A percentile compares a stretch with the other conserved stretches of the same genome.
Evolutionary conservation across 1,139 yeast species (phyloP).

Genomic region (Saccharomyces hybrid): DNA sequence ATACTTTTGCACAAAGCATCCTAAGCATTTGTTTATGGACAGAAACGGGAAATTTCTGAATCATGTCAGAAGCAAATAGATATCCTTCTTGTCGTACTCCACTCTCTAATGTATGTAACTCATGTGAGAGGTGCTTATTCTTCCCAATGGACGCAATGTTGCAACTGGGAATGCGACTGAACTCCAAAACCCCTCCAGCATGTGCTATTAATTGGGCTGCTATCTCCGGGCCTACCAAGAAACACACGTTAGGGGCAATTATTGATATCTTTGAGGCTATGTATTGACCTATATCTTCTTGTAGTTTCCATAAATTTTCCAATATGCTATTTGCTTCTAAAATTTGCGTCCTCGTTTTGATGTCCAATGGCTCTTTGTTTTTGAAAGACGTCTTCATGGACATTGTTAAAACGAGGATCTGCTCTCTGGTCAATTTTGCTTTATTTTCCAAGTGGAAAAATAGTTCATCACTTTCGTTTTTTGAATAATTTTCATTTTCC

Average conservation of each 20-base stretch:
- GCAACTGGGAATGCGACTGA: conserved; percentile 73
- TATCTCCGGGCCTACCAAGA: conserved; percentile 63
- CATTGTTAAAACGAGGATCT: conserved; percentile 65
- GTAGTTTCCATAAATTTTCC: conserved; percentile 40
- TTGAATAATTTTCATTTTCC: conserved; percentile 34
- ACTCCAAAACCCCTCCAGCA: conserved; percentile 62
- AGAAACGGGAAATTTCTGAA: conserved; percentile 48
- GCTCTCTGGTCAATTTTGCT: conserved; percentile 40
- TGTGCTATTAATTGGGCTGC: conserved; percentile 69
- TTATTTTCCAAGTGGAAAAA: conserved; percentile 33
- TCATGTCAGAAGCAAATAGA: conserved; percentile 46
- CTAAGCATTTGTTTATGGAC: conserved; percentile 65
- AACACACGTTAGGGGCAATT: conserved; percentile 75
- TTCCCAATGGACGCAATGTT: conserved; percentile 77
- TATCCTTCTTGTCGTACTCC: conserved; percentile 62
- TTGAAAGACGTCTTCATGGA: conserved; percentile 49
- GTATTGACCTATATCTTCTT: conserved; percentile 42
- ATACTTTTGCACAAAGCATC: conserved; percentile 69
- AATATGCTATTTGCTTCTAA: conserved; percentile 44
- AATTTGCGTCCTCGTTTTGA: conserved; percentile 37
- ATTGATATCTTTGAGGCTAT: conserved; percentile 47
- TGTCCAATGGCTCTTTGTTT: conserved; percentile 26
- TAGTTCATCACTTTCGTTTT: conserved; percentile 34
- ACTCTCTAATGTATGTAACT: conserved; percentile 37
- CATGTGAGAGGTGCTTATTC: conserved; percentile 40